These are phyloP conservation scores for Niveomyces coronatus DNA, from an alignment of 2,329 filamentous ascomycete genomes.

Conservation along the genomic window DNA sequence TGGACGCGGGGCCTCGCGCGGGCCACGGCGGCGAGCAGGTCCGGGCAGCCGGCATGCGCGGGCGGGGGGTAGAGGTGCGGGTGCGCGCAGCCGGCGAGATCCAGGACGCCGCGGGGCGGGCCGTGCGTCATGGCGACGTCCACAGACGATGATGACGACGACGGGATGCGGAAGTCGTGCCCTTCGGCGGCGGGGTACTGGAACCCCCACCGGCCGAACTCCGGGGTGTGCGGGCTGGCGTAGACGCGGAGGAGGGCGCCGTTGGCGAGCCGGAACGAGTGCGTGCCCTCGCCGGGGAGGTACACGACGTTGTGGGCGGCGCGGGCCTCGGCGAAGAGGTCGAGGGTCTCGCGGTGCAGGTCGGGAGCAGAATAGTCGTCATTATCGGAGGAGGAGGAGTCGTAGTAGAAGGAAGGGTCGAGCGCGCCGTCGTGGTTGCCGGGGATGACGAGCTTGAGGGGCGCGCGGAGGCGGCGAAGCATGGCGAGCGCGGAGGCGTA, in stretches of 20 bases:
- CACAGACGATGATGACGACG: constrained; percentile 17
- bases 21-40: constrained; percentile 36
- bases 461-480: constrained; percentile 32
- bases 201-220: constrained; percentile 36
- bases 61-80: constrained; percentile 11
- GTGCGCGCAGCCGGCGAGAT: constrained; percentile 21
- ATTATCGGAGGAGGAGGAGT: too few relatives aligned
- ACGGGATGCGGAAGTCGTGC: constrained; percentile 30
- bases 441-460: constrained; percentile 43
- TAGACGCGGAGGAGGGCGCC: constrained; percentile 39
- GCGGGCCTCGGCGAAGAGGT: constrained; percentile 28
- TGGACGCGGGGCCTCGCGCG: constrained; percentile 35
- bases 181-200: constrained; percentile 29
- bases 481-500: constrained; percentile 30
- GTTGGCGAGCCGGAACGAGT: constrained; percentile 37
- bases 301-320: constrained; percentile 32
- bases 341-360: constrained; percentile 23
- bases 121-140: constrained; percentile 47
- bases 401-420: constrained; percentile 20
- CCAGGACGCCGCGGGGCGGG: constrained; percentile 41
- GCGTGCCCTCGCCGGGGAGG: constrained; percentile 37
- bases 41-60: constrained; percentile 29
- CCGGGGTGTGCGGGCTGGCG: constrained; percentile 43
- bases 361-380: too few relatives aligned
- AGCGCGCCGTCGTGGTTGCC: constrained; percentile 44